phyloP scores from a whole-genome alignment of 257 asterid species.

The Petunia axillaris region DNA sequence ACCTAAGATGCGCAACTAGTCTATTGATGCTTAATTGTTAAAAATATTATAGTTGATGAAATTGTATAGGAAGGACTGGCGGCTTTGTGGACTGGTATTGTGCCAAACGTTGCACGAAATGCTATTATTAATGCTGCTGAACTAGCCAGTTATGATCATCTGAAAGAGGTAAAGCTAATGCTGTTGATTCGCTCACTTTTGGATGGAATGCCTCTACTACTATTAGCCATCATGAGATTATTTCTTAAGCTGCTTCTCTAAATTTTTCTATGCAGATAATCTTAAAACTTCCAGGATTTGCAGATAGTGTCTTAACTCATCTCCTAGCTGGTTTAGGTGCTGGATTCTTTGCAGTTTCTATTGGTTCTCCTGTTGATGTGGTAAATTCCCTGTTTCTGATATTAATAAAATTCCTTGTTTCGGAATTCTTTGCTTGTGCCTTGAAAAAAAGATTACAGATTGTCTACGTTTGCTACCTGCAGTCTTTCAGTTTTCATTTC shows the following conservation, averaged over 20 bases:
- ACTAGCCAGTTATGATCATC: constrained; percentile 89
- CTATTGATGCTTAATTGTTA: constrained; percentile 36
- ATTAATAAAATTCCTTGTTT: constrained; percentile 20
- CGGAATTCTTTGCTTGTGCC: background rate
- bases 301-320: constrained; percentile 76
- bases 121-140: constrained; percentile 95
- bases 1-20: constrained; percentile 22
- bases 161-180: constrained; percentile 65
- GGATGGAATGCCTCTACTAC: background rate
- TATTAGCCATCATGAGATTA: background rate
- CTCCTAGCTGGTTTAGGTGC: constrained; percentile 93
- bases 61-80: constrained; percentile 83
- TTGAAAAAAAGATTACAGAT: background rate
- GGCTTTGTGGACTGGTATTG: constrained; percentile 94
- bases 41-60: constrained; percentile 23
- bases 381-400: constrained; percentile 44
- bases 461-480: background rate
- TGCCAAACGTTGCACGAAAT: constrained; percentile 91
- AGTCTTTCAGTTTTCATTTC: background rate
- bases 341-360: constrained; percentile 92
- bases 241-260: background rate
- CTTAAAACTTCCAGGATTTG: constrained; percentile 75
- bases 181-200: constrained; percentile 20
- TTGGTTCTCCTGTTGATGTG: constrained; percentile 97
- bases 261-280: constrained; percentile 53